Base-by-base conservation (phyloP, 345 rosid genomes). In the Bruguiera parviflora region DNA sequence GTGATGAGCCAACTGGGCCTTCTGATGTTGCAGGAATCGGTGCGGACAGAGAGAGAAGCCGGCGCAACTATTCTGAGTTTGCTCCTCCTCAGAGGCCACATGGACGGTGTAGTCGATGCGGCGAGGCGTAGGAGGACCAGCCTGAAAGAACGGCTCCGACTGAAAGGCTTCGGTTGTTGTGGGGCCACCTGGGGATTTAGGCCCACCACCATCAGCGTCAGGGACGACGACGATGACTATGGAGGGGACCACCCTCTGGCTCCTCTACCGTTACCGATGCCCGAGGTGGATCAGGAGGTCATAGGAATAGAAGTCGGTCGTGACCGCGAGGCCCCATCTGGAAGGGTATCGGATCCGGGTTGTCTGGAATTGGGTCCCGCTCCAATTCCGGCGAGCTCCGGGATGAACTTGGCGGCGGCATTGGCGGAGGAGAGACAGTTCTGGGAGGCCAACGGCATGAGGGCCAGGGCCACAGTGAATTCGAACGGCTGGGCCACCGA, bases 401-500 rank as follows among this genome's bases (percentile, higher is more conserved):
- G 87, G 18, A 91, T 89, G 92, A 94, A 94, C 75, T 92, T 94
- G 2, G 98, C 98, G 22, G 77, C 94, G 33, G 97, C 98, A 24
- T 77, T 94, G 58, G 96, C 96, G 20, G 95, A 89, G 19, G 98
- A 91, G 79, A 68, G 97, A 31, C 87, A 86, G 33, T 80, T 77
- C 58, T 67, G 91, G 65, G 78, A 58, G 24, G 31, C 10, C 31
- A 11, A 56, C 59, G 3, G 49, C 16, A 13, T 15, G 19, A 13
- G 16, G 27, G 62, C 53, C 28, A 33, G 21, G 1, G 8, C 3
- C n/a, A 46, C 16, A 15, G 68, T 24, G 22, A 19, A 20, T 13
- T n/a, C 20, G 1, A 24, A 22, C 2, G 35, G 43, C 18, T 63
- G 5, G 9, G 22, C 16, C 8, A 39, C 8, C 46, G 68, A 32